Percentiles rank a stretch among this genome's conserved stretches.
phyloP scores from a whole-genome alignment of 148 eudicot genomes.

The Euryodendron excelsum region DNA sequence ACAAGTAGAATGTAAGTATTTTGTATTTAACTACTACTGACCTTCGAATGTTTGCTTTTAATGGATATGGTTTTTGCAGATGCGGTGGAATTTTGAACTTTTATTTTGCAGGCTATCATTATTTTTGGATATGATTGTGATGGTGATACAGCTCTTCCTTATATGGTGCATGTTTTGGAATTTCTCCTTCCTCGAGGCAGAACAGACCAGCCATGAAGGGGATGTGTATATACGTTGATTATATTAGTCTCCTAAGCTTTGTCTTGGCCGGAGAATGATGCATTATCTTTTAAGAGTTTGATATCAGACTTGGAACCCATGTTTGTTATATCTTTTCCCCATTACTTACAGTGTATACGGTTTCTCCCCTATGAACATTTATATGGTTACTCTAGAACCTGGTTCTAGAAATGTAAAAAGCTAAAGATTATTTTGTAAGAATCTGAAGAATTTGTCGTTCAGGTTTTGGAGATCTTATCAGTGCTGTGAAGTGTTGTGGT shows the following conservation, averaged over 20 bases:
- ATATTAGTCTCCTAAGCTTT: conserved; percentile 6
- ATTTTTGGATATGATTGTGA: not conserved
- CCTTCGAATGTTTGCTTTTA: not conserved
- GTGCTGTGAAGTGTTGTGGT: not conserved
- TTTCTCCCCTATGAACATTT: not conserved
- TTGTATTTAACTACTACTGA: not conserved
- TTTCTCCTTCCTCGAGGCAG: not conserved
- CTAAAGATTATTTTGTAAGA: not conserved
- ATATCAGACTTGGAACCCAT: not conserved
- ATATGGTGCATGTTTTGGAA: conserved; percentile 1
- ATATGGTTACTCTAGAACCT: conserved; percentile 1
- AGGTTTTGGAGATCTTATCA: not conserved
- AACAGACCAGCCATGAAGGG: not conserved
- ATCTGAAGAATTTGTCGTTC: not conserved
- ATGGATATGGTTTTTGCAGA: not conserved
- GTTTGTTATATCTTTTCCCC: not conserved
- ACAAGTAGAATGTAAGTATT: conserved; percentile 3
- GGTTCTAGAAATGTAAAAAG: conserved; percentile 3
- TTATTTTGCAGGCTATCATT: conserved; percentile 20
- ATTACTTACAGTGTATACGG: not conserved
- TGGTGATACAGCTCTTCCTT: conserved; percentile 9
- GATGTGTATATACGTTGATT: conserved; percentile 16
- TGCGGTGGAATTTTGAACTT: not conserved
- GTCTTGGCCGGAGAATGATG: conserved; percentile 7
- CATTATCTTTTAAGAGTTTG: not conserved